Evolutionary conservation across 805 yeast species (phyloP).

Genomic region (Candida easanensis): DNA sequence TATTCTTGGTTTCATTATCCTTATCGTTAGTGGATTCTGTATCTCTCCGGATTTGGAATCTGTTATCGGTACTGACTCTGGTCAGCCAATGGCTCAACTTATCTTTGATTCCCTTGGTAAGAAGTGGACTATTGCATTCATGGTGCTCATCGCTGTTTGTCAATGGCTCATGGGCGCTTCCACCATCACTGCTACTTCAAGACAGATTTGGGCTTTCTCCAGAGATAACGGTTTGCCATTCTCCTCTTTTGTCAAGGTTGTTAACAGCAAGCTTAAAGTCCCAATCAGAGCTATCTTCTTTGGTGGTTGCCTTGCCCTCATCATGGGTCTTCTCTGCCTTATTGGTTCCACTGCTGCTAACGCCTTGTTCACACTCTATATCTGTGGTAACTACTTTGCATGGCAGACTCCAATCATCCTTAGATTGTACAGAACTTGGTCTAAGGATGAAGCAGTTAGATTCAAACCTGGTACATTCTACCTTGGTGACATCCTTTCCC

Average conservation of each 20-base stretch:
- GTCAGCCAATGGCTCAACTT: constrained; percentile 66
- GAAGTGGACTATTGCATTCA: constrained; percentile 64
- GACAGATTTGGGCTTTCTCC: constrained; percentile 74
- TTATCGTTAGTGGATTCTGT: constrained; percentile 53
- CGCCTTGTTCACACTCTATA: constrained; percentile 42
- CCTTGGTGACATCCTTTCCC: constrained; percentile 49
- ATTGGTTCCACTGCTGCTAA: constrained; percentile 42
- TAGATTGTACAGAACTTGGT: constrained; percentile 38
- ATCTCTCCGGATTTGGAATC: constrained; percentile 38
- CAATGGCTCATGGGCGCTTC: constrained; percentile 71
- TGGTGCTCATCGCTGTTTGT: constrained; percentile 54
- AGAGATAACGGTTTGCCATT: constrained; percentile 75
- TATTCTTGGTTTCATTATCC: constrained; percentile 53
- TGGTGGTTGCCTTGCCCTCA: constrained; percentile 35
- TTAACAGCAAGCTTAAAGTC: constrained; percentile 52
- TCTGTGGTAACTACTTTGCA: constrained; percentile 43
- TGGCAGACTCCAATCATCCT: constrained; percentile 39
- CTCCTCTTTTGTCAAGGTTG: constrained; percentile 52
- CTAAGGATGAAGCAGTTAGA: constrained; percentile 34
- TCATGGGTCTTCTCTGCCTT: constrained; percentile 40
- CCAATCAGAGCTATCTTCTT: constrained; percentile 62
- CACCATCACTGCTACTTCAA: constrained; percentile 55
- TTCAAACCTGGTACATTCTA: constrained; percentile 68
- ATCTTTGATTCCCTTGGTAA: constrained; percentile 61
- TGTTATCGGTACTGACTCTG: constrained; percentile 44